A percentile compares a stretch with the other conserved stretches of the same genome.
Conservation (phyloP, 805 yeast genomes). For the Spathaspora boniae region DNA sequence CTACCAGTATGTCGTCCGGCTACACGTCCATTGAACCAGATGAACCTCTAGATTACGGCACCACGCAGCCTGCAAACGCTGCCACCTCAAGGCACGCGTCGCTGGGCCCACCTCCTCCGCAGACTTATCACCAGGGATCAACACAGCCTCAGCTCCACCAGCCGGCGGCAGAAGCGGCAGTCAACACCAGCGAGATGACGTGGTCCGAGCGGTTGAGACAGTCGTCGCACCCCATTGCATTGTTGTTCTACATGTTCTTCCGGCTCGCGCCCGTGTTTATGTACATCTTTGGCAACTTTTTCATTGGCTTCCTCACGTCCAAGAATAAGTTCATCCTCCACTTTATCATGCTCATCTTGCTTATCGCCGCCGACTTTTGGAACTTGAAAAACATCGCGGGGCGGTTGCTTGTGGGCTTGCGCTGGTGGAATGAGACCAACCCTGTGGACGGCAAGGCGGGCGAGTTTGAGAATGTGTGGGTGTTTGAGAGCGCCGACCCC, state of each 20-base stretch:
- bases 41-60: too few species aligned
- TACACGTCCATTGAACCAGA: constrained; percentile 29
- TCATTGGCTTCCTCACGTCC: constrained; percentile 44
- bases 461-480: constrained; percentile 67
- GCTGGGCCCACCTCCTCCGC: constrained; percentile 4
- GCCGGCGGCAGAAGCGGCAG: constrained; percentile 6
- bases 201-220: constrained; percentile 43
- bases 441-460: constrained; percentile 48
- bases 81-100: not conserved
- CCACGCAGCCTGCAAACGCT: constrained; percentile 1
- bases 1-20: constrained; percentile 5
- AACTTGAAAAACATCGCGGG: constrained; percentile 90
- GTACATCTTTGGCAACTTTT: constrained; percentile 67
- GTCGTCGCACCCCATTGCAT: constrained; percentile 82
- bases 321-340: constrained; percentile 61
- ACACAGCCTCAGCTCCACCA: constrained; percentile 4
- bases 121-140: constrained; percentile 4
- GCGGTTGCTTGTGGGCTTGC: constrained; percentile 79
- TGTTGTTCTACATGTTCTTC: constrained; percentile 59
- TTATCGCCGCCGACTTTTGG: constrained; percentile 91
- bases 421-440: constrained; percentile 91
- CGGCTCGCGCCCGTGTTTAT: constrained; percentile 60
- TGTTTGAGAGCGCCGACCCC: constrained; percentile 81
- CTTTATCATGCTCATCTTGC: constrained; percentile 72
- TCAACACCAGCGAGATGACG: too few species aligned